These are phyloP conservation scores for Selenicereus undatus DNA, from an alignment of 148 eudicot genomes.

Conservation along the genomic window DNA sequence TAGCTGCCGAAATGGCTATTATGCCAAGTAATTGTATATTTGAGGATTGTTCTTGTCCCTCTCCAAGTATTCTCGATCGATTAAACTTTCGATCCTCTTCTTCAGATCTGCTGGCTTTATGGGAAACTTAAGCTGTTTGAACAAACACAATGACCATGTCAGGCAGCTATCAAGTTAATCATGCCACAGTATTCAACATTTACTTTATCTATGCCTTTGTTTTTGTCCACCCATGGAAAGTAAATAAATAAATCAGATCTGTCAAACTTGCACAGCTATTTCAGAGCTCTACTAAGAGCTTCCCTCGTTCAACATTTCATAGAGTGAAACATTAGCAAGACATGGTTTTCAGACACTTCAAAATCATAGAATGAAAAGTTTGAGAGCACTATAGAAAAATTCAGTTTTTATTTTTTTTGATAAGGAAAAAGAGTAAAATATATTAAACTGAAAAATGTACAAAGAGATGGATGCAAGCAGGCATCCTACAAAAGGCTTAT, in stretches of 20 bases:
- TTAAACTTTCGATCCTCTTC: conserved; percentile 96
- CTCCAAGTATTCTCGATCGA: conserved; percentile 92
- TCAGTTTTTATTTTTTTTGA: too few species aligned
- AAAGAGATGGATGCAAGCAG: too few species aligned
- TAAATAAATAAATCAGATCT: neutral
- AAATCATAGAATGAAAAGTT: neutral
- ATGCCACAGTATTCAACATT: neutral
- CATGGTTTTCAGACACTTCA: neutral
- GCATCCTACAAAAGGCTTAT: too few species aligned
- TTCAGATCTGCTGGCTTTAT: conserved; percentile 95
- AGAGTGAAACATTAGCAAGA: neutral
- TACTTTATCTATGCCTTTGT: neutral
- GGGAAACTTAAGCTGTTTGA: conserved; percentile 90
- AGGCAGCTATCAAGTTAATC: neutral
- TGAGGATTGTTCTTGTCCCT: conserved; percentile 96
- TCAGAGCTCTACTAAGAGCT: neutral
- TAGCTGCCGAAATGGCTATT: conserved; percentile 14
- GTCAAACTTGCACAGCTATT: neutral
- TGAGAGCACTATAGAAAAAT: neutral
- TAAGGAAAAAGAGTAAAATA: too few species aligned
- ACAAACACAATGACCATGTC: conserved; percentile 18
- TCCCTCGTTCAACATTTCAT: neutral
- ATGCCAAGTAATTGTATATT: conserved; percentile 94
- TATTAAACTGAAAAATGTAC: too few species aligned
- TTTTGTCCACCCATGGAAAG: neutral